Percentiles rank a stretch among this genome's conserved stretches.
phyloP scores from a whole-genome alignment of 1,284 basidiomycete species.

The Xanthoconium separans region DNA sequence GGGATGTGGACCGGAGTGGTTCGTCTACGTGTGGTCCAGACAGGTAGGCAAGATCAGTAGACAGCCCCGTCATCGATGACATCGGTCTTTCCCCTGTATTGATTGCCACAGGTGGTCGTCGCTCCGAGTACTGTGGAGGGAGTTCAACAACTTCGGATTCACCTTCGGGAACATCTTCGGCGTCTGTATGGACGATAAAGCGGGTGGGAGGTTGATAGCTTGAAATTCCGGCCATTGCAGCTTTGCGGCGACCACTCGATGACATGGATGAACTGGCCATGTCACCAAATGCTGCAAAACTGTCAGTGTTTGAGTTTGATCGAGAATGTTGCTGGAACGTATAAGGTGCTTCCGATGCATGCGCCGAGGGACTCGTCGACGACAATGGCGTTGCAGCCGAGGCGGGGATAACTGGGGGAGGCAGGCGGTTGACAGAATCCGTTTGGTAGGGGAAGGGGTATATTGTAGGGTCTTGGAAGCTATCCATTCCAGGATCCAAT shows the following conservation, averaged over 20 bases:
- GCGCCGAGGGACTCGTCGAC: slow-evolving; percentile 7
- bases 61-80: slow-evolving; percentile 9
- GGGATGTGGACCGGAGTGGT: background rate
- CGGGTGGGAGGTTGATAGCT: slow-evolving; percentile 45
- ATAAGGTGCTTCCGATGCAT: slow-evolving; percentile 22
- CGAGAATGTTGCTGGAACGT: slow-evolving; percentile 24
- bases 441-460: slow-evolving; percentile 32
- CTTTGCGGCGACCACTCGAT: slow-evolving; percentile 49
- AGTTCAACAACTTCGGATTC: slow-evolving; percentile 65
- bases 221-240: slow-evolving; percentile 45
- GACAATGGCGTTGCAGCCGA: slow-evolving; percentile 1
- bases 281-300: slow-evolving; percentile 21
- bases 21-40: slow-evolving; percentile 8
- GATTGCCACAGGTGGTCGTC: slow-evolving; percentile 33
- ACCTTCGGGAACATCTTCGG: slow-evolving; percentile 52
- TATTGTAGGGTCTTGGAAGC: slow-evolving; percentile 23
- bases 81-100: background rate
- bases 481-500: slow-evolving; percentile 24
- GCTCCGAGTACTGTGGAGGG: slow-evolving; percentile 70
- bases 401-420: slow-evolving; percentile 11
- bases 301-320: slow-evolving; percentile 22
- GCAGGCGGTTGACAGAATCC: slow-evolving; percentile 20
- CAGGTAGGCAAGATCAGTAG: slow-evolving; percentile 15
- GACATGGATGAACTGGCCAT: slow-evolving; percentile 27
- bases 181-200: slow-evolving; percentile 71